These are phyloP conservation scores for Daldinia eschscholtzii DNA, from an alignment of 2,329 filamentous ascomycete genomes.

Conservation along the genomic window DNA sequence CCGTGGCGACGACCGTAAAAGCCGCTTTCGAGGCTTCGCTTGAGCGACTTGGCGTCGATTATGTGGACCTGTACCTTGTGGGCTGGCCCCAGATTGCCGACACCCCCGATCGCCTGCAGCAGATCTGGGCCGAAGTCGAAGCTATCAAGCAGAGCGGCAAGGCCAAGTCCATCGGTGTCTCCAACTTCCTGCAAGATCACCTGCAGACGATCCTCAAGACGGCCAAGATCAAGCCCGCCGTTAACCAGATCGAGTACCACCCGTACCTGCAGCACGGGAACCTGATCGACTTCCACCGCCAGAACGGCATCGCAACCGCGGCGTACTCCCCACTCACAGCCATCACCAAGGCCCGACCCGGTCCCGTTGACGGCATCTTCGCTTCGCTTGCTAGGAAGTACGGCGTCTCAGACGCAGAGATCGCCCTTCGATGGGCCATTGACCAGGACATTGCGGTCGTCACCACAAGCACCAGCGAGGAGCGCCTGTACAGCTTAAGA, in stretches of 20 bases:
- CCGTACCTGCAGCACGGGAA: conserved; percentile 77
- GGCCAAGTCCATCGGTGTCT: conserved; percentile 79
- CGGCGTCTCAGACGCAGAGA: conserved; percentile 66
- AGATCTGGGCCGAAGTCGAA: conserved; percentile 71
- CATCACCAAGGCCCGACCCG: conserved; percentile 59
- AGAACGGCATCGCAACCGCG: conserved; percentile 68
- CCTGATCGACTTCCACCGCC: conserved; percentile 68
- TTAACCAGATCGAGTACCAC: conserved; percentile 87
- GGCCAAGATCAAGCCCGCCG: conserved; percentile 72
- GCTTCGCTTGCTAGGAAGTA: conserved; percentile 68
- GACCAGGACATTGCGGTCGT: conserved; percentile 70
- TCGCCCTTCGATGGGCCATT: conserved; percentile 70
- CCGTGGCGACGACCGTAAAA: conserved; percentile 56
- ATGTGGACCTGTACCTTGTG: conserved; percentile 79
- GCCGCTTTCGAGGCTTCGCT: conserved; percentile 71
- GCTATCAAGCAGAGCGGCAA: conserved; percentile 75
- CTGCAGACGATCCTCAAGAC: conserved; percentile 69
- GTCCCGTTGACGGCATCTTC: conserved; percentile 67
- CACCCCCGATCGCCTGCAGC: conserved; percentile 66
- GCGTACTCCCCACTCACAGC: conserved; percentile 68
- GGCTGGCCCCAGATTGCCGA: conserved; percentile 68
- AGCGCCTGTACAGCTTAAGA: conserved; percentile 66
- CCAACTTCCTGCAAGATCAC: conserved; percentile 74
- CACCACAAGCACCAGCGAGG: conserved; percentile 70
- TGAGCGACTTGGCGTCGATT: conserved; percentile 74